These are phyloP conservation scores for Globisporangium abappressorium DNA, from an alignment of 352 stramenopile genomes.

Conservation along the genomic window DNA sequence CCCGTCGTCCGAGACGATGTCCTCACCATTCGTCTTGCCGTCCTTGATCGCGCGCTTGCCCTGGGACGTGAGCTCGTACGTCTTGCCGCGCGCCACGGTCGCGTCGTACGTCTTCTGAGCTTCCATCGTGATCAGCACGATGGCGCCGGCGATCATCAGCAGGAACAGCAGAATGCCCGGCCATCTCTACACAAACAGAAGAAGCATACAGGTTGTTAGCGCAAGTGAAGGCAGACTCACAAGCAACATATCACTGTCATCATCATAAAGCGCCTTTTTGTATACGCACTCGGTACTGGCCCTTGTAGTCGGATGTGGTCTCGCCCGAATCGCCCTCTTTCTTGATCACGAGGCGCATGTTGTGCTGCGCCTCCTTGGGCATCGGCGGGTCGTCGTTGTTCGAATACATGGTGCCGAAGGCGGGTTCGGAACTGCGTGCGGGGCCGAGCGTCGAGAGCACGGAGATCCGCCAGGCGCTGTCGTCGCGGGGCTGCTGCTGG, in stretches of 20 bases:
- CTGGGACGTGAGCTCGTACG: conserved; percentile 13
- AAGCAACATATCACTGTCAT: background rate
- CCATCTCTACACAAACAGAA: conserved; percentile 22
- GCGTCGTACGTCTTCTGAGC: conserved; percentile 11
- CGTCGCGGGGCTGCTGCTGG: conserved; percentile 13
- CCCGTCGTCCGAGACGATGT: conserved; percentile 53
- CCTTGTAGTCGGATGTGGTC: conserved; percentile 12
- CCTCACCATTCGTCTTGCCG: conserved; percentile 15
- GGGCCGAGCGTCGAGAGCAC: conserved; percentile 12
- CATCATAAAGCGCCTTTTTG: background rate
- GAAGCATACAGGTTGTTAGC: background rate
- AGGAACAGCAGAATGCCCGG: conserved; percentile 30
- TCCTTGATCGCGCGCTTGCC: conserved; percentile 25
- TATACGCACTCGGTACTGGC: conserved; percentile 16
- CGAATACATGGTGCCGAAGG: conserved; percentile 16
- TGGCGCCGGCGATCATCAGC: conserved; percentile 19
- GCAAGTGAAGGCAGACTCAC: background rate
- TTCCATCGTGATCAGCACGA: conserved; percentile 19
- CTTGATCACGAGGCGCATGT: conserved; percentile 14
- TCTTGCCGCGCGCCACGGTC: conserved; percentile 9
- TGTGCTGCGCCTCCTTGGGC: conserved; percentile 11
- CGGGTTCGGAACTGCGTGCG: conserved; percentile 7
- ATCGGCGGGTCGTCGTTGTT: conserved; percentile 7
- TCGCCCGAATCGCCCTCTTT: conserved; percentile 9
- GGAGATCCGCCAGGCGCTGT: conserved; percentile 19